These are phyloP conservation scores for Leonotis leonurus DNA, from an alignment of 257 asterid species.

Conservation along the genomic window DNA sequence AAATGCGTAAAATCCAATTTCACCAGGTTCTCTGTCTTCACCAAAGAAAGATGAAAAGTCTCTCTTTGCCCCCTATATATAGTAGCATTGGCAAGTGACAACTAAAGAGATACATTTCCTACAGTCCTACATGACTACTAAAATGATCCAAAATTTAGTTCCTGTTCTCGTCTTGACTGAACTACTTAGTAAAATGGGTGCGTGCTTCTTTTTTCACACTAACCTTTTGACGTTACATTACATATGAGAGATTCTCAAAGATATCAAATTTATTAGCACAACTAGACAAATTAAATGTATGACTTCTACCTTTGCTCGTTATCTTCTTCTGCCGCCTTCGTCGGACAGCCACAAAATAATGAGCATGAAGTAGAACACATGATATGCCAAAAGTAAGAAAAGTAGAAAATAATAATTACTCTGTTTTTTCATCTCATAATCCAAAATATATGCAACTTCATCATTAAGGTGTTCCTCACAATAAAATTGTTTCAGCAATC, in stretches of 20 bases:
- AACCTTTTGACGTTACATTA: neutral
- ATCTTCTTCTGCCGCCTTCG: slow-evolving; percentile 7
- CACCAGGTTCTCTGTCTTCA: neutral
- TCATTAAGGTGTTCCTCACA: neutral
- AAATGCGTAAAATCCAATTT: neutral
- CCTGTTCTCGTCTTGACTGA: neutral
- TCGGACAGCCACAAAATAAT: slow-evolving; percentile 10
- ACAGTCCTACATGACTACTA: neutral
- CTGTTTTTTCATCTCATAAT: neutral
- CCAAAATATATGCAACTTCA: neutral
- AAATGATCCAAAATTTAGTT: neutral
- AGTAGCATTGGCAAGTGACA: neutral
- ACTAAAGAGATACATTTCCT: neutral
- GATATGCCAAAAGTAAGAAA: slow-evolving; percentile 4
- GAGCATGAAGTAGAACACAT: slow-evolving; percentile 16
- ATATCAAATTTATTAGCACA: neutral
- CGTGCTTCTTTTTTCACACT: neutral
- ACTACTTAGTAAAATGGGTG: neutral
- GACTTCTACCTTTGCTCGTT: slow-evolving; percentile 5
- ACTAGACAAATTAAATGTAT: neutral
- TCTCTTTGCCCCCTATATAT: neutral
- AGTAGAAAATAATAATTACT: neutral
- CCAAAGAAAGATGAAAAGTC: neutral
- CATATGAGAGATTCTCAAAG: neutral
- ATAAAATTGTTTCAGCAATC: neutral